Evolutionary conservation across 1,139 yeast species (phyloP).

Genomic region (Candida buenavistaensis): DNA sequence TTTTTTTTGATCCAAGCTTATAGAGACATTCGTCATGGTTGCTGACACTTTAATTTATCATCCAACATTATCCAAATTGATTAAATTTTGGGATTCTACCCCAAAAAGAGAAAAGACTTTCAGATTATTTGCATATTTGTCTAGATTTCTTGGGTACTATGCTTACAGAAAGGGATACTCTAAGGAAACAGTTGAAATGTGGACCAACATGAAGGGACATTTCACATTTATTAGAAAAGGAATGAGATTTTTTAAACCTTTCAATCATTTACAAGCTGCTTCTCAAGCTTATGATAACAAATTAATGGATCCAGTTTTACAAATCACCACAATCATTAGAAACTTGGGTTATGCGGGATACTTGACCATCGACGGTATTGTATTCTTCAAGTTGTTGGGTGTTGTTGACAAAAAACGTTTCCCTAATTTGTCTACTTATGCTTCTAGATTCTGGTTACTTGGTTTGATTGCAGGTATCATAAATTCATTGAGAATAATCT

Average conservation of each 20-base stretch:
- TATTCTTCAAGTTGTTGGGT: slow-evolving; percentile 63
- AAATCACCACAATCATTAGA: slow-evolving; percentile 58
- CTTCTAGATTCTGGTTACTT: slow-evolving; percentile 74
- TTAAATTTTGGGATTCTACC: slow-evolving; percentile 65
- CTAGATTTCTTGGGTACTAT: slow-evolving; percentile 69
- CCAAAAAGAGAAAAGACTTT: slow-evolving; percentile 71
- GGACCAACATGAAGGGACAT: slow-evolving; percentile 55
- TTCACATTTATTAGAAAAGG: slow-evolving; percentile 78
- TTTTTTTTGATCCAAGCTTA: too few species aligned
- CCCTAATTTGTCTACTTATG: slow-evolving; percentile 40
- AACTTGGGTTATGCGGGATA: slow-evolving; percentile 77
- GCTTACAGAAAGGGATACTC: slow-evolving; percentile 62
- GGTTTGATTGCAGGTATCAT: slow-evolving; percentile 67
- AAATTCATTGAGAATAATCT: slow-evolving; percentile 49
- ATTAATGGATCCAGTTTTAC: slow-evolving; percentile 63
- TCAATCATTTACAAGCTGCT: slow-evolving; percentile 71
- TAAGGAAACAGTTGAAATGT: slow-evolving; percentile 47
- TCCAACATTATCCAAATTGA: slow-evolving; percentile 65
- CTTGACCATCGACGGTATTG: slow-evolving; percentile 70
- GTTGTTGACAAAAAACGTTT: slow-evolving; percentile 35
- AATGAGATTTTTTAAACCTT: slow-evolving; percentile 81
- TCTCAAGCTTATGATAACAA: slow-evolving; percentile 70
- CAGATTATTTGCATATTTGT: slow-evolving; percentile 79
- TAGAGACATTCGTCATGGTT: slow-evolving; percentile 43
- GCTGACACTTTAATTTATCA: slow-evolving; percentile 70